Evolutionary conservation across 805 yeast species (phyloP), one percentile per base, ranked within the genome.

Genomic region (Kluyveromyces aestuarii): DNA sequence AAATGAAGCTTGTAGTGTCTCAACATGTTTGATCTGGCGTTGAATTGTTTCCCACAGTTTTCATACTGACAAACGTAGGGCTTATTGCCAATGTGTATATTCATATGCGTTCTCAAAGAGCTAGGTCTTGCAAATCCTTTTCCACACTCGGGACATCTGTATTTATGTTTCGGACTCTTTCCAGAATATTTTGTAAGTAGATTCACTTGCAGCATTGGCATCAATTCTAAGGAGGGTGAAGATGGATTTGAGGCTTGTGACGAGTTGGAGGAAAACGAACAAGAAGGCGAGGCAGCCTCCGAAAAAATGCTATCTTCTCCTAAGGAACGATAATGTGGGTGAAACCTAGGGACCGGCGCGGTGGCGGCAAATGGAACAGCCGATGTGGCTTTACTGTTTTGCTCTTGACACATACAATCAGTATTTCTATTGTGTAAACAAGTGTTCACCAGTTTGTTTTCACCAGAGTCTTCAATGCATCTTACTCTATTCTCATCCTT

Each of bases 121-220:
- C 96, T 95, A 40, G 96, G 90, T 61, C 89, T 93, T 0, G 93
- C 82, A 58, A 88, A 88, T 48, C 79, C 65, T 62, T 87, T 87
- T 18, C 79, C 82, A 67, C 96, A 88, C 55, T 71, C 79, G n/a
- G 73, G 70, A 60, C 96, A 88, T 55, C 74, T 79, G 52, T 72
- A 55, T 44, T 51, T 56, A 41, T 35, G 25, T 21, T 21, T 21
- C 25, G 25, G 25, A 21, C 25, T 21, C 25, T 21, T 21, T 21
- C 25, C 25, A 21, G 25, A 21, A 21, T 3, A 21, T 21, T 21
- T 21, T 21, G 25, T 4, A 21, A 21, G 25, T 21, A 21, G 25
- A 21, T 21, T 21, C 25, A 21, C 8, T 7, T 30, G 14, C 4
- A 30, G 14, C 35, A 13, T 30, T 30, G 14, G 14, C 35, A 30